phyloP scores from a whole-genome alignment of 176 grass and related monocot species.

The Zoysia pacifica region DNA sequence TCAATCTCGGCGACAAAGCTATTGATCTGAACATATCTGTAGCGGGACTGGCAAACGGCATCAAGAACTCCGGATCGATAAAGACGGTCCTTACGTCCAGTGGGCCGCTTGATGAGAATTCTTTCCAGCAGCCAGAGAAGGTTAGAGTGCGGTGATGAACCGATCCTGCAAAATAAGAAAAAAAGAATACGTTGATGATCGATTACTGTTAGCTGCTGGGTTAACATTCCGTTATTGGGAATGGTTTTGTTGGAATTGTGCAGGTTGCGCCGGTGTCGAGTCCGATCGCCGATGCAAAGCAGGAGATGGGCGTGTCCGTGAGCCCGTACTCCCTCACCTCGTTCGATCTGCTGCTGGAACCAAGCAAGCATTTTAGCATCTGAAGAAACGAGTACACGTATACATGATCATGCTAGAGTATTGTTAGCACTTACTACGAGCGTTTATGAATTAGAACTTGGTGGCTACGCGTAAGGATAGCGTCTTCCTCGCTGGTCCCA shows the following conservation, averaged over 20 bases:
- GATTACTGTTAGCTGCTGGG: no score
- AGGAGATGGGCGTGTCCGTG: conserved; percentile 55
- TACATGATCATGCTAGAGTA: background rate
- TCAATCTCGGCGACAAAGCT: conserved; percentile 65
- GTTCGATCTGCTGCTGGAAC: conserved; percentile 60
- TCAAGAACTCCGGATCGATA: conserved; percentile 55
- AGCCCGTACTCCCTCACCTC: conserved; percentile 59
- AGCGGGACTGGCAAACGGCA: conserved; percentile 25
- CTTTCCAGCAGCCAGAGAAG: conserved; percentile 64
- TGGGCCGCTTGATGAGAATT: conserved; percentile 70
- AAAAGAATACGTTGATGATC: background rate
- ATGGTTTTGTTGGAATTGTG: background rate
- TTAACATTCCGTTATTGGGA: no score
- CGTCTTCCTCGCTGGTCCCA: no score
- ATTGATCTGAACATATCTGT: conserved; percentile 66
- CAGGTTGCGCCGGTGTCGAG: conserved; percentile 57
- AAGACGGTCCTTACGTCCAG: conserved; percentile 64
- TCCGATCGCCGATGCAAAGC: conserved; percentile 31
- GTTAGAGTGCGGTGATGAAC: conserved; percentile 29
- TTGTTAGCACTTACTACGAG: background rate
- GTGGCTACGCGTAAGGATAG: background rate
- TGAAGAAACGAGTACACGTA: conserved; percentile 14
- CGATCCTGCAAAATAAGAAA: background rate
- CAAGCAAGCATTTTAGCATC: conserved; percentile 44
- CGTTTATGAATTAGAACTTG: background rate